Conservation (phyloP, 768 basidiomycete species). For the Lactifluus pinguis region DNA sequence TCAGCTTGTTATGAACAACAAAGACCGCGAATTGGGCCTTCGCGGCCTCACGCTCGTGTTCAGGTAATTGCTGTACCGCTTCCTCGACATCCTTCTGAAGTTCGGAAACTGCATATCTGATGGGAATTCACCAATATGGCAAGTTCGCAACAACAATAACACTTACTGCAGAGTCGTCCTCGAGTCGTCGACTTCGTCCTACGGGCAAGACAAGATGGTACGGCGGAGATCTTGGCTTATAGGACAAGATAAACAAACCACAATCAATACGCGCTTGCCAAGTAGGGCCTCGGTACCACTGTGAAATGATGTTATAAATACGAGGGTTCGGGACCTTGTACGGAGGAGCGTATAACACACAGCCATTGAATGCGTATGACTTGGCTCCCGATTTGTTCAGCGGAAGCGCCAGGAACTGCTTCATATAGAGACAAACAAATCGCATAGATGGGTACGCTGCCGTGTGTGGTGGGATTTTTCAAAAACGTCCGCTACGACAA, state of each 20-base stretch:
- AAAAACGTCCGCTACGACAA: slow-evolving; percentile 68
- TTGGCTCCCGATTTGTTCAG: slow-evolving; percentile 68
- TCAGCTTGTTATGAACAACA: slow-evolving; percentile 91
- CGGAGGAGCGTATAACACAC: slow-evolving; percentile 24
- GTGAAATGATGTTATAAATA: neutral
- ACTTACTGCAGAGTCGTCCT: slow-evolving; percentile 80
- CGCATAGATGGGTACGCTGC: slow-evolving; percentile 87
- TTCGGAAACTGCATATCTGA: slow-evolving; percentile 83
- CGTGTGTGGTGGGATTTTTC: slow-evolving; percentile 56
- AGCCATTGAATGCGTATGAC: slow-evolving; percentile 97
- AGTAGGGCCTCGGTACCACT: slow-evolving; percentile 67
- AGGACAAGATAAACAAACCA: slow-evolving; percentile 40
- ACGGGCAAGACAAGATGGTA: slow-evolving; percentile 7
- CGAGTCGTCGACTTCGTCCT: slow-evolving; percentile 88
- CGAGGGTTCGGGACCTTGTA: neutral
- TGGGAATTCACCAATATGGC: neutral
- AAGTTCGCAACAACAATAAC: neutral
- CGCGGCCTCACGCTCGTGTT: slow-evolving; percentile 59
- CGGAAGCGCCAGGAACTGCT: slow-evolving; percentile 65
- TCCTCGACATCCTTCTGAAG: slow-evolving; percentile 81
- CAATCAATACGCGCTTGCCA: slow-evolving; percentile 74
- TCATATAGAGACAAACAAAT: slow-evolving; percentile 97
- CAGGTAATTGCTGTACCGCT: slow-evolving; percentile 55
- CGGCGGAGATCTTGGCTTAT: slow-evolving; percentile 7
- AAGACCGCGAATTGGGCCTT: slow-evolving; percentile 84